Evolutionary conservation across 2,329 filamentous ascomycete genomes (phyloP).

Genomic region (Calonectria pseudoturangicola): DNA sequence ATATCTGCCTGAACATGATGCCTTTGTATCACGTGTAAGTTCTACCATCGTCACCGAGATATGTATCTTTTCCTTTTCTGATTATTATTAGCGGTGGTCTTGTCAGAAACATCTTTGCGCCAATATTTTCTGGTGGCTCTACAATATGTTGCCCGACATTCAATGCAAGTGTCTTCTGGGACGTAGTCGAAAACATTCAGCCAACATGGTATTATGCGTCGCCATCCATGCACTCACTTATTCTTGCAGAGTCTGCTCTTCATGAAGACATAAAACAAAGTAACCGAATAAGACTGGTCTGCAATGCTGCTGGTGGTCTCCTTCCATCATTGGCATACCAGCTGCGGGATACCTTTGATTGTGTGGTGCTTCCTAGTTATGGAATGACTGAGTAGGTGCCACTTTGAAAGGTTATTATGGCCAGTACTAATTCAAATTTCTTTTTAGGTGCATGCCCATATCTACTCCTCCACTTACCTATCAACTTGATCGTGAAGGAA

Average conservation of each 20-base stretch:
- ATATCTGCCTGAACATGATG: constrained; percentile 76
- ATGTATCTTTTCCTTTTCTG: constrained; percentile 22
- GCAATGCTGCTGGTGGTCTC: constrained; percentile 73
- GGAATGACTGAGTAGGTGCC: constrained; percentile 72
- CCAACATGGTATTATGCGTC: constrained; percentile 77
- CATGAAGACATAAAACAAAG: constrained; percentile 63
- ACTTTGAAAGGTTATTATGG: too few relatives aligned
- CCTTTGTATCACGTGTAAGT: constrained; percentile 74
- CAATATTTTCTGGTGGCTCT: constrained; percentile 71
- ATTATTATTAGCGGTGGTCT: constrained; percentile 66
- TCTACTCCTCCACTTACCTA: constrained; percentile 73
- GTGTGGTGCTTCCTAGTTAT: constrained; percentile 73
- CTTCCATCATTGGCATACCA: constrained; percentile 70
- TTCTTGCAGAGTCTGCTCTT: constrained; percentile 66
- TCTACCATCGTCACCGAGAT: neutral
- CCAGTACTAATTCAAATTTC: neutral
- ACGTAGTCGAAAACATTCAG: constrained; percentile 66
- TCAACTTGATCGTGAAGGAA: constrained; percentile 69
- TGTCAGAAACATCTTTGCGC: constrained; percentile 73
- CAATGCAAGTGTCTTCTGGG: constrained; percentile 74
- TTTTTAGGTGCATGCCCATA: constrained; percentile 71
- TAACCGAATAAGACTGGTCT: constrained; percentile 68
- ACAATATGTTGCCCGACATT: constrained; percentile 73
- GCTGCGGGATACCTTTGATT: constrained; percentile 70
- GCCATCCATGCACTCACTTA: constrained; percentile 74